Evolutionary conservation across 768 basidiomycete species (phyloP), one percentile per base, ranked within the genome.

Genomic region (Tubosaeta sp.): DNA sequence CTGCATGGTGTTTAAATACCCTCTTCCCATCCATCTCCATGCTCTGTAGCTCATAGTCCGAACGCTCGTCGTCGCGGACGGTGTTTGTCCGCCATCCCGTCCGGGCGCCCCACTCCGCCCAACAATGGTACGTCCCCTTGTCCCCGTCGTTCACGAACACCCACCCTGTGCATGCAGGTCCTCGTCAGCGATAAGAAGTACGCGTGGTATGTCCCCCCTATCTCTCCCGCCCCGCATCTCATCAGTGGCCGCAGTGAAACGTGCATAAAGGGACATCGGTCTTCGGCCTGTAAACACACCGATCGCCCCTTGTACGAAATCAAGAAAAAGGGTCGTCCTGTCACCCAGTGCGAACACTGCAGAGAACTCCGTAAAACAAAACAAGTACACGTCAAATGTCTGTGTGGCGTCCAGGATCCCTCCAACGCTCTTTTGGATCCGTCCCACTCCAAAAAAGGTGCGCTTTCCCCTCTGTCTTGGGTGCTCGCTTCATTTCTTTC

Each of bases 251-350:
- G 21, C 59, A 92, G 91, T 69, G 89, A 89, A 74, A 87, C 90
- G 58, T 95, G 93, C 73, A 94, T 94, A 70, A 93, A 93, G 72
- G 93, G 92, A 16, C 92, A 95, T 71, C 82, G 93, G 44, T 94
- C 92, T 14, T 90, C 90, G 14, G 79, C 83, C 27, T 95, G 93
- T 72, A 85, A 83, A 63, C 93, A 95, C 66, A 86, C 82, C 47
- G 90, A 93, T 67, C 81, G 93, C 36, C 86, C 91, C 32, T 76
- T 95, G 46, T 93, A 85, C 66, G 90, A 81, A 77, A 88, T 84
- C 57, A 81, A 73, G 80, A 86, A 76, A 75, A 84, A 76, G 68
- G 84, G 74, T 55, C 75, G 76, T 49, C 79, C 75, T 3, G 71
- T 79, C 34, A 80, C 81, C 4, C 81, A 80, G 63, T 84, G 82